Evolutionary conservation across 2,329 filamentous ascomycete genomes (phyloP).

Genomic region (Talaromyces sp.): DNA sequence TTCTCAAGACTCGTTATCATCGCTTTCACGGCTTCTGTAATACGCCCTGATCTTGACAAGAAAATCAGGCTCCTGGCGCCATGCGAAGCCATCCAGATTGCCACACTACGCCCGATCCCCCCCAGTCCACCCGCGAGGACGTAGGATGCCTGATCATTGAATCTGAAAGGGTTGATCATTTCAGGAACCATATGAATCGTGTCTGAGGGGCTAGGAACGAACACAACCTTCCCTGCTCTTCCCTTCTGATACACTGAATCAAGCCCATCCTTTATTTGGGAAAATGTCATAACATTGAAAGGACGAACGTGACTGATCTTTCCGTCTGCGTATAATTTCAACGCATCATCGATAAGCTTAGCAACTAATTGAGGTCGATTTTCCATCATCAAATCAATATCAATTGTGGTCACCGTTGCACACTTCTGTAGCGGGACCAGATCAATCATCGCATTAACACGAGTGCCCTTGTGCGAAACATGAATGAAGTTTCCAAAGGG

Average conservation of each 20-base stretch:
- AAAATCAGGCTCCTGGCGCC: slow-evolving; percentile 24
- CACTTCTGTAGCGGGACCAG: slow-evolving; percentile 4
- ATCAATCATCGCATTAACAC: slow-evolving; percentile 7
- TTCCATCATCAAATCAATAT: slow-evolving; percentile 14
- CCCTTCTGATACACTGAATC: not conserved
- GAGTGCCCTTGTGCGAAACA: not conserved
- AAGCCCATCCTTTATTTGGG: slow-evolving; percentile 10
- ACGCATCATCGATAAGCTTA: slow-evolving; percentile 1
- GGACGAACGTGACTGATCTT: slow-evolving; percentile 6
- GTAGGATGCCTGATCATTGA: slow-evolving; percentile 19
- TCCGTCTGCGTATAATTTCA: slow-evolving; percentile 9
- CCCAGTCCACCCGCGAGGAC: slow-evolving; percentile 29
- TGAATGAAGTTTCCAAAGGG: slow-evolving; percentile 24
- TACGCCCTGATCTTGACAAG: slow-evolving; percentile 19
- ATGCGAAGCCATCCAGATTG: slow-evolving; percentile 24
- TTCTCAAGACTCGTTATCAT: slow-evolving; percentile 14
- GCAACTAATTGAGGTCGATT: slow-evolving; percentile 6
- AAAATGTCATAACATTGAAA: slow-evolving; percentile 9
- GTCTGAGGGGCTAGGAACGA: slow-evolving; percentile 7
- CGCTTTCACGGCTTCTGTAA: slow-evolving; percentile 7
- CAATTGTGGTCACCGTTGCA: slow-evolving; percentile 14
- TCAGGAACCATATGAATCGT: slow-evolving; percentile 8
- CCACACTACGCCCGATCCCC: slow-evolving; percentile 25
- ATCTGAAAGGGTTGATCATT: slow-evolving; percentile 9
- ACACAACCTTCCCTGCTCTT: slow-evolving; percentile 12